Evolutionary conservation across 805 yeast genomes (phyloP), one percentile per base, ranked within the genome.

Genomic region (Candida broadrunensis): DNA sequence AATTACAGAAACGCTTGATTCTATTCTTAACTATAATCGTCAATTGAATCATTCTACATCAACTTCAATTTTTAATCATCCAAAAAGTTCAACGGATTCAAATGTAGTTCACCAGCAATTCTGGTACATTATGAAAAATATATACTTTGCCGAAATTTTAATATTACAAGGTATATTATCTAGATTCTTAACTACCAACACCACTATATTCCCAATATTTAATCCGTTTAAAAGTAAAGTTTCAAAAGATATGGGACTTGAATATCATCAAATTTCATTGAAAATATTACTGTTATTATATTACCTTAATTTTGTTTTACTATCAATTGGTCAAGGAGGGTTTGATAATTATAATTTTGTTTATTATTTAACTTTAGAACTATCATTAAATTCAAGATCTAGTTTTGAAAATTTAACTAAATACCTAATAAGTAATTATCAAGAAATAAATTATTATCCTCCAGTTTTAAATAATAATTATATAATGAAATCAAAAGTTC

Each of bases 331-430:
- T 0, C 73, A 76, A 18, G 85, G 85, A 4, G 85, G 85, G 3
- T 81, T 81, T 52, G 80, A 78, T 42, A 70, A 77, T 11, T 83
- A 79, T 56, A 80, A 80, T 49, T 83, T 79, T 55, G 77, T 80
- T 13, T 77, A 77, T 47, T 64, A 72, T 33, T 60, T 80, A 4
- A 52, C 77, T 9, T 41, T 77, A 2, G 85, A 79, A 44, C 55
- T 50, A 35, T 49, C 42, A 39, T 29, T 15, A 15, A 56, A 44
- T 40, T 52, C 12, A 16, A 54, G 25, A 51, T 50, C 36, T 21
- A 61, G 36, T 39, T 71, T 52, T 55, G 65, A 48, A 55, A 50
- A 47, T 49, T 56, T 55, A 61, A 61, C 56, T 20, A 58, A 44
- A 50, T 60, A 19, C 9, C 52, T 74, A 36, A 52, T 70, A 2